Evolutionary conservation across 208 protist genomes (phyloP).

Genomic region (Leptomonas pyrrhocoris): DNA sequence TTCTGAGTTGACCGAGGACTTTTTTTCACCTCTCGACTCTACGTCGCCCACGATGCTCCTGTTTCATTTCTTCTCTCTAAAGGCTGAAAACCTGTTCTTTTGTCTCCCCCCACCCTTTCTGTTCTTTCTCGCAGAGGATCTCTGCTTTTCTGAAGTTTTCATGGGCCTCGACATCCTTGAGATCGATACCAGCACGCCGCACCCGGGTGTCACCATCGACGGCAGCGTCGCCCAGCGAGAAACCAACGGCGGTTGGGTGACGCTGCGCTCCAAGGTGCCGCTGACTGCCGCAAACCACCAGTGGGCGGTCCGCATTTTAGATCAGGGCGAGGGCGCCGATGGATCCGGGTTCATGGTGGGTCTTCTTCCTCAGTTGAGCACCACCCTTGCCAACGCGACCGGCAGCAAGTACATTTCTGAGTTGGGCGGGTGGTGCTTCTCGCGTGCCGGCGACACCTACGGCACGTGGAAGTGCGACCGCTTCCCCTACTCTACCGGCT

Average conservation of each 20-base stretch:
- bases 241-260: constrained; percentile 92
- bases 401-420: constrained; percentile 92
- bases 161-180: constrained; percentile 89
- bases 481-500: constrained; percentile 85
- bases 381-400: constrained; percentile 52
- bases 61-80: too few relatives aligned
- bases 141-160: constrained; percentile 7
- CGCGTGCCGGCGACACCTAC: constrained; percentile 86
- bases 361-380: constrained; percentile 70
- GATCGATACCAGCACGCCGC: constrained; percentile 76
- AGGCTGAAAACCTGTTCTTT: background rate
- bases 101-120: background rate
- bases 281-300: constrained; percentile 79
- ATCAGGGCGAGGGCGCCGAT: constrained; percentile 90
- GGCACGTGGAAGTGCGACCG: constrained; percentile 89
- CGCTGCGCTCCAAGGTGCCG: constrained; percentile 71
- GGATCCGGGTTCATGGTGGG: constrained; percentile 91
- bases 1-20: too few relatives aligned
- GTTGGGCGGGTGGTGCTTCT: constrained; percentile 90
- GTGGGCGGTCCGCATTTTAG: constrained; percentile 86
- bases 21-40: too few relatives aligned
- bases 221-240: constrained; percentile 71
- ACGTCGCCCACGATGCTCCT: too few relatives aligned
- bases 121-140: background rate
- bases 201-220: constrained; percentile 84